Base-by-base conservation (phyloP, 768 basidiomycete species). In the Mycena filopes region DNA sequence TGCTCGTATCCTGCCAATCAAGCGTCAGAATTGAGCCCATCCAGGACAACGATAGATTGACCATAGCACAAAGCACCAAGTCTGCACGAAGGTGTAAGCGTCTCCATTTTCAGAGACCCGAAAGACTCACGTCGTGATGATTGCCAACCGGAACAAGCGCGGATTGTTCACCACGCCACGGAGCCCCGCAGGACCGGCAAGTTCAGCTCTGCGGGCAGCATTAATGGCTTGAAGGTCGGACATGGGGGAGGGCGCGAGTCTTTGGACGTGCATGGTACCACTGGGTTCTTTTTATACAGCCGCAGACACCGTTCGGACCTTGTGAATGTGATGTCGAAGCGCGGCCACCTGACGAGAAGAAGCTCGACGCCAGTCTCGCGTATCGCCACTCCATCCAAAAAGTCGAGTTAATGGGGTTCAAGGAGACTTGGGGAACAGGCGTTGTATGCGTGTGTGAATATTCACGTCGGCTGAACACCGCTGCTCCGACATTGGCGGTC, bases 21-120 rank as follows among this genome's bases (percentile, higher is more conserved):
- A 41, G n/a, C 15, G n/a, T 63, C 25, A 58, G 33, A 23, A 36
- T 28, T 9, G 6, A 62, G 12, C 25, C 13, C 31, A 29, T 15
- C 1, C 15, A 20, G 20, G 7, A 57, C n/a, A 26, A 4, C n/a
- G 3, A 9, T 42, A 7, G 7, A 55, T 50, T 12, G 41, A 65
- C 70, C 70, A 56, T 71, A 71, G 48, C 70, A 71, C 21, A 71
- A 62, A 18, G 70, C 68, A 2, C 70, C 70, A 12, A 71, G 70
- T 47, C 69, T 70, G 55, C 33, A 13, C 25, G 5, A 46, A 25
- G 12, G 12, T 56, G 29, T 64, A 46, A 21, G 18, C n/a, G 28
- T 20, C n/a, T n/a, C n/a, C 3, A 54, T 9, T 3, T n/a, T 10
- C 12, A 36, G 23, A 23, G 16, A 29, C 20, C 10, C 2, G 16